phyloP scores from a whole-genome alignment of 176 grass and related monocot species.

The Lolium multiflorum region DNA sequence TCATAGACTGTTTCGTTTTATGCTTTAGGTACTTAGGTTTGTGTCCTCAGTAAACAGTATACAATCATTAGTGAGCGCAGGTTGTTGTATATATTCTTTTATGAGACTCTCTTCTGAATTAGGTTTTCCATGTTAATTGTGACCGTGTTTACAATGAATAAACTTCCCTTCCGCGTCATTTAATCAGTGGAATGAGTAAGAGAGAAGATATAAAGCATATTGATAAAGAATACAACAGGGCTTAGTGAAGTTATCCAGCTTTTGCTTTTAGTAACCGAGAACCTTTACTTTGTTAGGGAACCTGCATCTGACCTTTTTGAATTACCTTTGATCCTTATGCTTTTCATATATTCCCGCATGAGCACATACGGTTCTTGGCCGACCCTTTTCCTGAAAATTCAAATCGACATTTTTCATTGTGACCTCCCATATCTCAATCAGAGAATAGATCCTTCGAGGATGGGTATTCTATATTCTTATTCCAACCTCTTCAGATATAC shows the following conservation, averaged over 20 bases:
- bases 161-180: constrained; percentile 1
- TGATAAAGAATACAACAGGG: constrained; percentile 29
- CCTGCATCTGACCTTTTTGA: constrained; percentile 48
- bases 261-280: constrained; percentile 48
- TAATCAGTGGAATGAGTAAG: constrained; percentile 34
- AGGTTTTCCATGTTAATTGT: constrained; percentile 25
- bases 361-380: constrained; percentile 8
- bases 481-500: constrained; percentile 17
- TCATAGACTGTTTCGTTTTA: background rate
- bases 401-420: background rate
- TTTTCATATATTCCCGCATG: constrained; percentile 48
- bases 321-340: constrained; percentile 46
- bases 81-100: background rate
- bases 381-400: constrained; percentile 6
- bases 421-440: constrained; percentile 43
- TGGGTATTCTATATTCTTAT: constrained; percentile 57
- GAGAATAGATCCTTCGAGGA: constrained; percentile 51
- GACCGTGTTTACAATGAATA: background rate
- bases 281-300: constrained; percentile 55
- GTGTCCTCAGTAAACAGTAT: background rate
- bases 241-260: constrained; percentile 38
- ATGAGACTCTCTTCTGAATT: constrained; percentile 6
- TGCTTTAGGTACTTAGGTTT: background rate
- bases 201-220: constrained; percentile 37
- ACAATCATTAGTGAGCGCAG: background rate